phyloP scores from a whole-genome alignment of 2,329 filamentous ascomycete species.

The Colletotrichum sp. region DNA sequence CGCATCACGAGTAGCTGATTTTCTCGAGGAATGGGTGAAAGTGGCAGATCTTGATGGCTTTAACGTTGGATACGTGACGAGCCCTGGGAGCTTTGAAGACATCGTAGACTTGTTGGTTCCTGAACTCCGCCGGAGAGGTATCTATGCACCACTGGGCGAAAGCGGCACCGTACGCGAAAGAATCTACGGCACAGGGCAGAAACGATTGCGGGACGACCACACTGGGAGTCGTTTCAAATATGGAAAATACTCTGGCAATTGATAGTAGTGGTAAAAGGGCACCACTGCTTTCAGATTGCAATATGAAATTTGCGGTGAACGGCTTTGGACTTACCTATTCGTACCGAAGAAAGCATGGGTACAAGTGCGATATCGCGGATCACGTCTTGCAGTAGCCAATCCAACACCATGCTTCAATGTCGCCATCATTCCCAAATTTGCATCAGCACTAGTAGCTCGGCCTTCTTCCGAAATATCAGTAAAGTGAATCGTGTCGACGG shows the following conservation, averaged over 20 bases:
- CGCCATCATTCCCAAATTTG: not conserved
- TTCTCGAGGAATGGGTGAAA: slow-evolving; percentile 45
- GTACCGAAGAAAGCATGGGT: not conserved
- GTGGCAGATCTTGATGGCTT: slow-evolving; percentile 47
- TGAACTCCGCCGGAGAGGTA: slow-evolving; percentile 28
- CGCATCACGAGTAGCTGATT: slow-evolving; percentile 45
- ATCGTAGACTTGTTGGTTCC: slow-evolving; percentile 32
- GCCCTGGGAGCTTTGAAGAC: slow-evolving; percentile 39
- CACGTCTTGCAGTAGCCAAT: not conserved
- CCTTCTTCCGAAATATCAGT: not conserved
- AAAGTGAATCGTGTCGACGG: not conserved
- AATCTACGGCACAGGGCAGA: not conserved
- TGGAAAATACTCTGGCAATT: not conserved
- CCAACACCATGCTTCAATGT: not conserved
- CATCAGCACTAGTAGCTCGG: not conserved
- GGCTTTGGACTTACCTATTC: not conserved
- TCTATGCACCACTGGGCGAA: not conserved
- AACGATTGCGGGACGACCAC: not conserved
- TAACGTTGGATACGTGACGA: slow-evolving; percentile 47
- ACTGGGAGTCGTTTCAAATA: not conserved
- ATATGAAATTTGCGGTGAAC: not conserved
- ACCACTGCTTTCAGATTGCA: not conserved
- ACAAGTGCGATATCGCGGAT: not conserved
- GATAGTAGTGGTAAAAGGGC: not conserved
- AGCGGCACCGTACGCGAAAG: not conserved